Evolutionary conservation across 306 rosid genomes (phyloP).

Genomic region (Prinsepia uniflora): DNA sequence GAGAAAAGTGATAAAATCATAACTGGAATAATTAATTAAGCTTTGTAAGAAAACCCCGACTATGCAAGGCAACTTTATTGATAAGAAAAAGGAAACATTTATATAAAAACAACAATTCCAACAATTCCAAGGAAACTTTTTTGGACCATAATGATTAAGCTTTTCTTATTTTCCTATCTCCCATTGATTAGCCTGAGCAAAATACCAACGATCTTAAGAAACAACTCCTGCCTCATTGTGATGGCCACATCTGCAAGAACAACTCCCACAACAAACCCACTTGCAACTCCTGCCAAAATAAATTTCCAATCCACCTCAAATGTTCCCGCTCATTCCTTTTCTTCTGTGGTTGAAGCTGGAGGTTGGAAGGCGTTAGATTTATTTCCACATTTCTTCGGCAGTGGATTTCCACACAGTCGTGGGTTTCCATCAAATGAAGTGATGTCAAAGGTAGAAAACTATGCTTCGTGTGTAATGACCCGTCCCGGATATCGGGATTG

Average conservation of each 20-base stretch:
- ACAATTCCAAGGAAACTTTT: too few species aligned
- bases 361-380: not conserved
- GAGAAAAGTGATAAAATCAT: too few species aligned
- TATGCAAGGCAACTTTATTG: too few species aligned
- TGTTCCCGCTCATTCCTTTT: too few species aligned
- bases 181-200: too few species aligned
- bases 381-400: not conserved
- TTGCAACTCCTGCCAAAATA: not conserved
- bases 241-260: not conserved
- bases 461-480: not conserved
- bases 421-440: not conserved
- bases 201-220: not conserved
- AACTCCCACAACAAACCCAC: conserved; percentile 4
- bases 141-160: too few species aligned
- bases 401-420: not conserved
- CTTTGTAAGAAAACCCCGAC: too few species aligned
- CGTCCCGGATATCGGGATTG: too few species aligned
- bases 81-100: too few species aligned
- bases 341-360: not conserved
- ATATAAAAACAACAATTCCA: too few species aligned
- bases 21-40: too few species aligned
- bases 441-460: not conserved
- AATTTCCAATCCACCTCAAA: not conserved
- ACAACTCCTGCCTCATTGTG: not conserved
- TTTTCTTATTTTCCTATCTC: too few species aligned